Conservation (phyloP, 225 moss, liverwort and hornwort genomes). For the Takakia lepidozioides region DNA sequence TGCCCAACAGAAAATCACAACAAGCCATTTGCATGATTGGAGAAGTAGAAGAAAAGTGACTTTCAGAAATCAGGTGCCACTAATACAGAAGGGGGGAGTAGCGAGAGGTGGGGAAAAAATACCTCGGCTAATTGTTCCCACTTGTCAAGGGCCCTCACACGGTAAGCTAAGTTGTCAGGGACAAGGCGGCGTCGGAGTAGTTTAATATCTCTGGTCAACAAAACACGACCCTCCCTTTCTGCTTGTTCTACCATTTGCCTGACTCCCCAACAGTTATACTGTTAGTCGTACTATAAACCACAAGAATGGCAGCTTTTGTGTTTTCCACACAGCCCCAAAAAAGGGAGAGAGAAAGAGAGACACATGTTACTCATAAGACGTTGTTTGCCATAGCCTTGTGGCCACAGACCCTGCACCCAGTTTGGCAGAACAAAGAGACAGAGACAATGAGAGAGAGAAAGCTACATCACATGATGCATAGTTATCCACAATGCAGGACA, state of each 20-base stretch:
- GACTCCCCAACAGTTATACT: not conserved
- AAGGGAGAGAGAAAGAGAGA: too few species aligned
- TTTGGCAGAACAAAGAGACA: too few species aligned
- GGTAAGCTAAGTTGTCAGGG: slow-evolving; percentile 70
- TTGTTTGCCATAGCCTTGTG: too few species aligned
- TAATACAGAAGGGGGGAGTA: not conserved
- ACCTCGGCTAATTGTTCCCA: slow-evolving; percentile 96
- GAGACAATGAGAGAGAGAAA: too few species aligned
- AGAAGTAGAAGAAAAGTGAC: not conserved
- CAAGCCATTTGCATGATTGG: too few species aligned
- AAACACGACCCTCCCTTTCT: slow-evolving; percentile 66
- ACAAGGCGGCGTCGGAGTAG: slow-evolving; percentile 73
- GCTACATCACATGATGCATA: too few species aligned
- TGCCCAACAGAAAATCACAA: slow-evolving; percentile 6
- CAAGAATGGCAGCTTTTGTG: not conserved
- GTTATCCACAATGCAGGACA: too few species aligned
- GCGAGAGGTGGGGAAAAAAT: not conserved
- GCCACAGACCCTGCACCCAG: too few species aligned
- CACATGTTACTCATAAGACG: too few species aligned
- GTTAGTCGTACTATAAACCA: too few species aligned
- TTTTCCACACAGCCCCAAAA: too few species aligned
- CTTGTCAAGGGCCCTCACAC: slow-evolving; percentile 67
- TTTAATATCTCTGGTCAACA: slow-evolving; percentile 81
- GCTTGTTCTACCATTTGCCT: slow-evolving; percentile 89
- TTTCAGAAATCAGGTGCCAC: not conserved